Percentiles rank a stretch among this genome's conserved stretches.
Evolutionary conservation across 1,284 basidiomycete species (phyloP).

Genomic region (Phylloboletellus chloephorus): DNA sequence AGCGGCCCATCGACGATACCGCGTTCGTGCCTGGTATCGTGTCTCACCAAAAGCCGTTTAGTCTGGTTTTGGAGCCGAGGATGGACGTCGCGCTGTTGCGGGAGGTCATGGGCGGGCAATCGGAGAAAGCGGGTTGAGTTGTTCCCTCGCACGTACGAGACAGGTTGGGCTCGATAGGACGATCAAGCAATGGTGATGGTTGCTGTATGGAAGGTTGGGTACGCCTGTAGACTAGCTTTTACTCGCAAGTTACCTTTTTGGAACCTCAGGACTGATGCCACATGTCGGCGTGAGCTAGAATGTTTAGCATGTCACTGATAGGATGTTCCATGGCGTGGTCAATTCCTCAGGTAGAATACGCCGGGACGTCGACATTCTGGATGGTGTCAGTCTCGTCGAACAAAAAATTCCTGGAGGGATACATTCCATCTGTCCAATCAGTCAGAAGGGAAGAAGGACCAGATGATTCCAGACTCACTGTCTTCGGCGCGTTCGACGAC

Average conservation of each 20-base stretch:
- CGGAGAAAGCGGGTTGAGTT: background rate
- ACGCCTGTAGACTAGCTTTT: too few relatives aligned
- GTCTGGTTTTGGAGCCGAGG: constrained; percentile 45
- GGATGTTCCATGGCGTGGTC: too few relatives aligned
- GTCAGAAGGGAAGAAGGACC: background rate
- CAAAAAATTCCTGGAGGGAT: constrained; percentile 15
- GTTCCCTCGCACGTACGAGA: too few relatives aligned
- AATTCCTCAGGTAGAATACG: constrained; percentile 10
- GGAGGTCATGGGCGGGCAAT: constrained; percentile 6
- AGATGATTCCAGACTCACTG: constrained; percentile 43
- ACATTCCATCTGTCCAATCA: constrained; percentile 22
- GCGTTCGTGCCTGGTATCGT: constrained; percentile 56
- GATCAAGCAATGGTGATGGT: too few relatives aligned
- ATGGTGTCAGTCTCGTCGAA: constrained; percentile 25
- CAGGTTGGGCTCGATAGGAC: too few relatives aligned
- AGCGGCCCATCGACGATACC: constrained; percentile 48
- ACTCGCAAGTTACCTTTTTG: too few relatives aligned
- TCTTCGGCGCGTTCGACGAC: constrained; percentile 46
- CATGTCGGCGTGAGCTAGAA: too few relatives aligned
- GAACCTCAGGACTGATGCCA: too few relatives aligned
- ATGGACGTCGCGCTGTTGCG: constrained; percentile 12
- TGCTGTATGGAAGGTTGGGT: too few relatives aligned
- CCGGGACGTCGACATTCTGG: constrained; percentile 25
- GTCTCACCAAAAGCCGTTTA: constrained; percentile 52
- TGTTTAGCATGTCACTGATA: too few relatives aligned